Base-by-base conservation (phyloP, 208 protist genomes). In the Trypanosoma boissoni region DNA sequence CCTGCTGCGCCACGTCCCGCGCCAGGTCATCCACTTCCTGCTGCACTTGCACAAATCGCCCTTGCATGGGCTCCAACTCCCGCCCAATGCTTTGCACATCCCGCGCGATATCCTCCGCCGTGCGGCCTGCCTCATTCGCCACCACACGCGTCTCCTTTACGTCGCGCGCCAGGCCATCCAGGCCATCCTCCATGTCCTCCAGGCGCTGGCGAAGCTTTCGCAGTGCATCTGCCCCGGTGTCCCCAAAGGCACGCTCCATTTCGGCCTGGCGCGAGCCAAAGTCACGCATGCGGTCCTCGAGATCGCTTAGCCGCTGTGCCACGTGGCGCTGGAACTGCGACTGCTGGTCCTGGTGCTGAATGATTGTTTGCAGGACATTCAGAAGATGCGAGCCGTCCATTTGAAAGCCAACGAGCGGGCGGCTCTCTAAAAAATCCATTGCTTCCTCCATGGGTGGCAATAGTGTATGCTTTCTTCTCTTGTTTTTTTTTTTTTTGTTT, bases 381-480 rank as follows among this genome's bases (percentile, higher is more conserved):
- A 85, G 79, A 18, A 94, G 66, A 48, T 89, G 80, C 4, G 83
- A 80, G 48, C 76, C 87, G 53, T 94, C 87, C 68, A 91, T 81
- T 51, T 94, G 80, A 70, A 90, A 88, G 9, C 74, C 80, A 16
- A 94, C 79, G 42, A 94, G 76, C 7, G 87, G 87, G 52, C 74
- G 68, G 49, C 83, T 89, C 64, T 94, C 80, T 44, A 94, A 60
- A 37, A 86, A 88, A 16, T 88, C 71, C 6, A 86, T 42, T 29
- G 56, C 71, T n/a, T 91, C 76, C 20, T 86, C 77, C 76, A 87
- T 85, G 27, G 34, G 34, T 6, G 34, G 34, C 8, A 12, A 12
- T 39, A 16, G 34, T 39, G 8, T 6, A 12, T 39, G 6, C 12
- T 6, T 6, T 39, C 6, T 16, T 39, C 8, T 12, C 8, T 6